Conservation (phyloP, 768 basidiomycete species). For the Leccinum pellstonianum region DNA sequence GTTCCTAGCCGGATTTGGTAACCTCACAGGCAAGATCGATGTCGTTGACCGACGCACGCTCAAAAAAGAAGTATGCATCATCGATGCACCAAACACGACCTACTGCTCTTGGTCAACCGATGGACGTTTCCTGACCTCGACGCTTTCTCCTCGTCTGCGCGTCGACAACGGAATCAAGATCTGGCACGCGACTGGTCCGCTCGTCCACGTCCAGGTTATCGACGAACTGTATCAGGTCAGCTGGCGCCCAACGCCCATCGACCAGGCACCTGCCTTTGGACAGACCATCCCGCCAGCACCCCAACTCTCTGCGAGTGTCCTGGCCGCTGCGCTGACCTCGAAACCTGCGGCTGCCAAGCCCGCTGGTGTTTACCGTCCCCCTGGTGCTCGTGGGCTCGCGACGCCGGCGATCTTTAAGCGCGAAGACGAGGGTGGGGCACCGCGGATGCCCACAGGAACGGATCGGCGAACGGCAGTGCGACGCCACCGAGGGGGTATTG, state of each 20-base stretch:
- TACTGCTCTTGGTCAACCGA: conserved; percentile 95
- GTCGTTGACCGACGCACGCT: conserved; percentile 87
- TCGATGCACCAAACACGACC: conserved; percentile 92
- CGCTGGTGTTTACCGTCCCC: conserved; percentile 89
- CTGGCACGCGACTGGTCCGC: conserved; percentile 87
- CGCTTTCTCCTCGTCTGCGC: conserved; percentile 89
- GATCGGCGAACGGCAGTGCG: conserved; percentile 44
- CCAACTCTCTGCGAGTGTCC: conserved; percentile 57
- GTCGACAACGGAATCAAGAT: conserved; percentile 98
- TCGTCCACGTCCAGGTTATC: conserved; percentile 78
- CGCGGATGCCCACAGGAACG: conserved; percentile 45
- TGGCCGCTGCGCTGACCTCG: conserved; percentile 43
- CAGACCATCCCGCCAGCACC: conserved; percentile 67
- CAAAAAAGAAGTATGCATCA: conserved; percentile 62
- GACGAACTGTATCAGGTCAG: conserved; percentile 90
- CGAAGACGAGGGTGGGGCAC: conserved; percentile 82
- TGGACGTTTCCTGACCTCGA: conserved; percentile 91
- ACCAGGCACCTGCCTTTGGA: conserved; percentile 66
- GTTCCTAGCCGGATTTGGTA: conserved; percentile 93
- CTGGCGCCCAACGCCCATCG: conserved; percentile 77
- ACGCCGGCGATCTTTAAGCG: conserved; percentile 89
- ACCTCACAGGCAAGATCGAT: conserved; percentile 92
- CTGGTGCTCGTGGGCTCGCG: conserved; percentile 85
- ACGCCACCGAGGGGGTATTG: conserved; percentile 65
- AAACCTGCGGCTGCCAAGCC: conserved; percentile 63